Percentiles rank a stretch among this genome's conserved stretches.
Evolutionary conservation across 805 yeast genomes (phyloP).

Genomic region (Ogataea nitratoaversa): DNA sequence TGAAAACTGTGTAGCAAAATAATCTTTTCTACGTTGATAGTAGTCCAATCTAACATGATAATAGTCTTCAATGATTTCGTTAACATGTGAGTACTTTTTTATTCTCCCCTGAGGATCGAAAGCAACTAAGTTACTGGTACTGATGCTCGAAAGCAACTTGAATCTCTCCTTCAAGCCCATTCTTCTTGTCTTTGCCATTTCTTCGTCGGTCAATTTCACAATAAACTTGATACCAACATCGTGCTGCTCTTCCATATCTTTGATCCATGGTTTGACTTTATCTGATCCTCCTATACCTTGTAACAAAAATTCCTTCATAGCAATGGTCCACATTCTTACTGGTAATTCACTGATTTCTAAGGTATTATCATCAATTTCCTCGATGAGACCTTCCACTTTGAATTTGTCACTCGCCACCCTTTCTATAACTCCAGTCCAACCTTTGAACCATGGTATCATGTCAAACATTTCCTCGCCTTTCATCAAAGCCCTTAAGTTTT

Average conservation of each 20-base stretch:
- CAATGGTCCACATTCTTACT: conserved; percentile 86
- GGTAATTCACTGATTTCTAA: conserved; percentile 92
- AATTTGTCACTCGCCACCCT: conserved; percentile 61
- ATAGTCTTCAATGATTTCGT: conserved; percentile 79
- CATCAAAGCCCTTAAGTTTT: conserved; percentile 71
- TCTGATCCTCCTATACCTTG: conserved; percentile 75
- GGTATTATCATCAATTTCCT: conserved; percentile 73
- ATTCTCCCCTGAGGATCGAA: conserved; percentile 88
- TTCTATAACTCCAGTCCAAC: conserved; percentile 86
- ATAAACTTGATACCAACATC: conserved; percentile 75
- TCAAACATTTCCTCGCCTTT: conserved; percentile 62
- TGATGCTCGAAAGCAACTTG: conserved; percentile 65
- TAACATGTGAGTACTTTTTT: conserved; percentile 70
- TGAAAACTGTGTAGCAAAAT: conserved; percentile 61
- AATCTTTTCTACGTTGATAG: conserved; percentile 88
- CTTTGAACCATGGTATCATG: conserved; percentile 91
- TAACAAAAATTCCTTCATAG: conserved; percentile 78
- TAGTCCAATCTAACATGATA: conserved; percentile 82
- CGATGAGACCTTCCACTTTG: conserved; percentile 75
- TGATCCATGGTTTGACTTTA: conserved; percentile 77
- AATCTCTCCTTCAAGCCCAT: conserved; percentile 84
- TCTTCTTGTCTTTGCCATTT: conserved; percentile 72
- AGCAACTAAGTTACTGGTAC: conserved; percentile 87
- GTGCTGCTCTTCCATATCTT: conserved; percentile 94
- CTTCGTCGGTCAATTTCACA: conserved; percentile 67